Evolutionary conservation across 176 grass and related monocot genomes (phyloP), one percentile per base, ranked within the genome.

Genomic region (Pharus latifolius): DNA sequence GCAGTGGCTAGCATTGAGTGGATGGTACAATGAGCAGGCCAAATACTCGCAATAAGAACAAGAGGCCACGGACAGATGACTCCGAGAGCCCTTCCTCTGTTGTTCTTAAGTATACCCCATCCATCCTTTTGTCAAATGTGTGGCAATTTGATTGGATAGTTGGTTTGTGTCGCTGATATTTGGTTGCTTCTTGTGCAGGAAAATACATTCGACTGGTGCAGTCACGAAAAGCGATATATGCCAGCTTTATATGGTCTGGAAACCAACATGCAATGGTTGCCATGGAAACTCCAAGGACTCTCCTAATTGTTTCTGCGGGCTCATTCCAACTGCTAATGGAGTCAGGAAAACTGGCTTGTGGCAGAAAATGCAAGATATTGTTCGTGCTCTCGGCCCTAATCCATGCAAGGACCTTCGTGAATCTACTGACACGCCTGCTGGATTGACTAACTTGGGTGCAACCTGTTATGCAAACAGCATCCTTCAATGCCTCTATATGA

Each of bases 401-500:
- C 90, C 96, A 43, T 83, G 61, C n/a, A 83, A 67, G 52, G 90
- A 99, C 73, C 90, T 91, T 52, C 80, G 96, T 16, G 71, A 72
- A 49, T 84, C 83, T 31, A 77, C 46, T 1, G 82, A 91, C 49
- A 91, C 79, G 1, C 96, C 96, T 23, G 90, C 96, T 76, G 96
- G 90, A n/a, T 70, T 99, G 72, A 99, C 96, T 47, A 99, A 99
- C 45, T 67, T 95, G 27, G 95, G 95, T 0, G 95, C 95, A 3
- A 99, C 95, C 25, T 99, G 95, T 66, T 99, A 99, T 63, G 95
- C 90, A 5, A 99, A 99, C 60, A 99, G 95, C 82, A 99, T 99
- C 69, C 84, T 99, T 52, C 95, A 99, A 74, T 99, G 95, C 72
- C 90, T 99, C 40, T 99, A 94, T 56, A 99, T 99, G 95, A 99